Percentiles rank a stretch among this genome's conserved stretches.
Evolutionary conservation across 1,284 basidiomycete genomes (phyloP).

Genomic region (Melampsora larici-populina): DNA sequence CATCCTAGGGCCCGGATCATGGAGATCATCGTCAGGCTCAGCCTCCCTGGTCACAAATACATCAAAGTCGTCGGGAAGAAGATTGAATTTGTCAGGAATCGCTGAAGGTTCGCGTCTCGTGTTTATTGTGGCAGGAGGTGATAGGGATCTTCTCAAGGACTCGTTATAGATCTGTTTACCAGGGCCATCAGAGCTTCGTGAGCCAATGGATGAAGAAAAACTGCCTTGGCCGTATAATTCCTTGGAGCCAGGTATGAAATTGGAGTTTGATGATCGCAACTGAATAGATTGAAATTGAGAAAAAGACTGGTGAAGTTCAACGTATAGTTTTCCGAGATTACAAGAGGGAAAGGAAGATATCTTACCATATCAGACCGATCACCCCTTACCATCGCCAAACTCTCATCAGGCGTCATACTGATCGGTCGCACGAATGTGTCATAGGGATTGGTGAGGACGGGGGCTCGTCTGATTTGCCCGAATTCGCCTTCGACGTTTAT

Average conservation of each 20-base stretch:
- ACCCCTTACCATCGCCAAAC: slow-evolving; percentile 35
- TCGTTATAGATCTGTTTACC: neutral
- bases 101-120: neutral
- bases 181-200: neutral
- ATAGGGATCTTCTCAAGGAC: neutral
- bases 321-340: too few species aligned
- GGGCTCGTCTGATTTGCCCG: neutral
- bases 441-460: neutral
- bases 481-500: neutral
- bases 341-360: neutral
- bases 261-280: neutral
- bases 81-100: slow-evolving; percentile 15
- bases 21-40: slow-evolving; percentile 37
- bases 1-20: slow-evolving; percentile 35
- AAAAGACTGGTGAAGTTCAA: too few species aligned
- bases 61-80: slow-evolving; percentile 40
- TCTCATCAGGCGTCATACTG: slow-evolving; percentile 39
- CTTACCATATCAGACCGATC: slow-evolving; percentile 32
- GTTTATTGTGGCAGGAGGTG: neutral
- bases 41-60: slow-evolving; percentile 25
- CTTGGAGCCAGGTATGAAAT: neutral
- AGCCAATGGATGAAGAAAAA: neutral
- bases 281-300: neutral
- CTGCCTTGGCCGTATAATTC: neutral
- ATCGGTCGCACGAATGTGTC: slow-evolving; percentile 38